Conservation (phyloP, 75 land plant genomes). For the Cunninghamia lanceolata region DNA sequence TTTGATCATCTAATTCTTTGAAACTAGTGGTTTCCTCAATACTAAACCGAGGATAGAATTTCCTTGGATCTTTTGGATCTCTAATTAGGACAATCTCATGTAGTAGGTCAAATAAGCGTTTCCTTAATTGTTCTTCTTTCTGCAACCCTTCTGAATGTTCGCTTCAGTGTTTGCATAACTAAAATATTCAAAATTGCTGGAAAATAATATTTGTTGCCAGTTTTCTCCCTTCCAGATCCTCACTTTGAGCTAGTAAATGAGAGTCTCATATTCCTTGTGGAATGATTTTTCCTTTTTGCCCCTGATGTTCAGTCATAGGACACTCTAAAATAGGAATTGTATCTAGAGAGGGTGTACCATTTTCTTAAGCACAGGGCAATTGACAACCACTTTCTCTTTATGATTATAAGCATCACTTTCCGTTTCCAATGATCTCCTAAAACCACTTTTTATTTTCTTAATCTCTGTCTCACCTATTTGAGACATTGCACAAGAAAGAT, state of each 20-base stretch:
- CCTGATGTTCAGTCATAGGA: too few species aligned
- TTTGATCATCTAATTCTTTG: slow-evolving; percentile 85
- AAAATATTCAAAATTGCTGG: too few species aligned
- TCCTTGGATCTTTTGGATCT: slow-evolving; percentile 78
- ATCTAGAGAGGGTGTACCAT: too few species aligned
- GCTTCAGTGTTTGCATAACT: too few species aligned
- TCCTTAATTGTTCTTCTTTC: slow-evolving; percentile 37
- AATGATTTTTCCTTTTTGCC: too few species aligned
- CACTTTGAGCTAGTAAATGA: too few species aligned
- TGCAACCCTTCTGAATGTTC: slow-evolving; percentile 27
- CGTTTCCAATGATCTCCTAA: neutral
- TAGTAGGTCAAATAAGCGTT: slow-evolving; percentile 66
- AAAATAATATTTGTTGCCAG: too few species aligned
- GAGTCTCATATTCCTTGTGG: too few species aligned
- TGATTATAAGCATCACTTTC: neutral
- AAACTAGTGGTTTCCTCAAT: slow-evolving; percentile 87
- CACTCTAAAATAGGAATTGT: too few species aligned
- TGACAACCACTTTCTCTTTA: neutral
- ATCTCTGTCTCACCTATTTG: slow-evolving; percentile 3
- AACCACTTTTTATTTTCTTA: neutral
- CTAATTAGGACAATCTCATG: slow-evolving; percentile 89
- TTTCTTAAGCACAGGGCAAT: neutral
- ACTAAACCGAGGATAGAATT: slow-evolving; percentile 88
- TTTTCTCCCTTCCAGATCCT: too few species aligned
- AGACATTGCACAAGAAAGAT: slow-evolving; percentile 1